These are phyloP conservation scores for Serendipita sp. DNA, from an alignment of 768 basidiomycete genomes.

Conservation along the genomic window DNA sequence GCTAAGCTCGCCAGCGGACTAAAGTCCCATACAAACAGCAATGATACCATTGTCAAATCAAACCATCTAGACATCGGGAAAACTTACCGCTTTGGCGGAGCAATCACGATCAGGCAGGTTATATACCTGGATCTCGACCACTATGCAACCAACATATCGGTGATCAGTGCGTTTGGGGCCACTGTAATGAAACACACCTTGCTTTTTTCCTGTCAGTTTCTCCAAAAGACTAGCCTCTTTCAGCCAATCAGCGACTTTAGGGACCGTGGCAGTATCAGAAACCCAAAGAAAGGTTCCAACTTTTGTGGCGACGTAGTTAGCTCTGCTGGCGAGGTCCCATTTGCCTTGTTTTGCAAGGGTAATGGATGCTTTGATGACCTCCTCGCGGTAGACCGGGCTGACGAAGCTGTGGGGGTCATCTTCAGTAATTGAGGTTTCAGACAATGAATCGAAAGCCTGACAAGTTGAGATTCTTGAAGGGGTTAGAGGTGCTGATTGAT, in stretches of 20 bases:
- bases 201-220: neutral
- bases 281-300: slow-evolving; percentile 10
- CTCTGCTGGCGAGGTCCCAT: neutral
- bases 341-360: neutral
- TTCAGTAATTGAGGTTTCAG: neutral
- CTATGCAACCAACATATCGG: neutral
- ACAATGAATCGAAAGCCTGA: neutral
- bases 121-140: slow-evolving; percentile 37
- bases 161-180: neutral
- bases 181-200: neutral
- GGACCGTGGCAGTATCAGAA: slow-evolving; percentile 5
- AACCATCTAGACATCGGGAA: too few species aligned
- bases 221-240: neutral
- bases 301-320: neutral
- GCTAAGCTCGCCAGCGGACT: slow-evolving; percentile 20
- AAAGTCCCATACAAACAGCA: neutral
- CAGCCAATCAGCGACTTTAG: neutral
- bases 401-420: neutral
- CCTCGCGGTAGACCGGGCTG: neutral
- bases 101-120: slow-evolving; percentile 25
- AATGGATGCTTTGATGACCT: neutral
- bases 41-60: neutral
- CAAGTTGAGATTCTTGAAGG: neutral
- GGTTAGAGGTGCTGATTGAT: neutral
- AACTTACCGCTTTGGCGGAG: slow-evolving; percentile 18